phyloP scores from a whole-genome alignment of 2,329 filamentous ascomycete species.

The Botryotinia convoluta region DNA sequence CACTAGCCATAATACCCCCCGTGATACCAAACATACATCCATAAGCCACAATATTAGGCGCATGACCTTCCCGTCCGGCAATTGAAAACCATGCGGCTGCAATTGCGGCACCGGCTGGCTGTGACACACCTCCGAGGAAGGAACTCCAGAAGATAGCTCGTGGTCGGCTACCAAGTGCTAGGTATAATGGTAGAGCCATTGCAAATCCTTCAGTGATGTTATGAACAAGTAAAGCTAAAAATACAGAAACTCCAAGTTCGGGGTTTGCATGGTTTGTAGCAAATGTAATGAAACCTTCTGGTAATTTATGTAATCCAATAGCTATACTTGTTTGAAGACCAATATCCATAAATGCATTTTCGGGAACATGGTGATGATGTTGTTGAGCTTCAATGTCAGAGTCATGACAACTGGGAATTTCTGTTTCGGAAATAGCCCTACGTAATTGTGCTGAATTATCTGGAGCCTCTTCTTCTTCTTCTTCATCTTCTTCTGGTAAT shows the following conservation, averaged over 20 bases:
- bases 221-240: conserved; percentile 94
- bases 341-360: conserved; percentile 89
- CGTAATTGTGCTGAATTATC: conserved; percentile 10
- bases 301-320: conserved; percentile 94
- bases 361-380: conserved; percentile 93
- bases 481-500: conserved; percentile 13
- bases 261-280: conserved; percentile 97
- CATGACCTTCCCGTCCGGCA: conserved; percentile 52
- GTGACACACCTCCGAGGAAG: conserved; percentile 78
- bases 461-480: conserved; percentile 1
- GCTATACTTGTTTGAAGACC: conserved; percentile 95
- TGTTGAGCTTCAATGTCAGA: conserved; percentile 34
- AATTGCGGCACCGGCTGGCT: conserved; percentile 80
- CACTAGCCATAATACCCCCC: conserved; percentile 92
- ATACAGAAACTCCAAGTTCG: conserved; percentile 82
- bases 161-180: conserved; percentile 76
- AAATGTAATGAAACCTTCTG: conserved; percentile 85
- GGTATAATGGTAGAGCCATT: conserved; percentile 87
- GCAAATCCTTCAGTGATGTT: conserved; percentile 98
- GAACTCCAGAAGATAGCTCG: conserved; percentile 84
- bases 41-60: conserved; percentile 60
- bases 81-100: conserved; percentile 85
- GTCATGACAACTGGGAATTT: conserved; percentile 23
- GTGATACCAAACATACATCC: conserved; percentile 84
- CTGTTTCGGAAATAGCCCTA: conserved; percentile 19